These are phyloP conservation scores for Lathyrus aphaca DNA, from an alignment of 306 rosid genomes.

Conservation along the genomic window DNA sequence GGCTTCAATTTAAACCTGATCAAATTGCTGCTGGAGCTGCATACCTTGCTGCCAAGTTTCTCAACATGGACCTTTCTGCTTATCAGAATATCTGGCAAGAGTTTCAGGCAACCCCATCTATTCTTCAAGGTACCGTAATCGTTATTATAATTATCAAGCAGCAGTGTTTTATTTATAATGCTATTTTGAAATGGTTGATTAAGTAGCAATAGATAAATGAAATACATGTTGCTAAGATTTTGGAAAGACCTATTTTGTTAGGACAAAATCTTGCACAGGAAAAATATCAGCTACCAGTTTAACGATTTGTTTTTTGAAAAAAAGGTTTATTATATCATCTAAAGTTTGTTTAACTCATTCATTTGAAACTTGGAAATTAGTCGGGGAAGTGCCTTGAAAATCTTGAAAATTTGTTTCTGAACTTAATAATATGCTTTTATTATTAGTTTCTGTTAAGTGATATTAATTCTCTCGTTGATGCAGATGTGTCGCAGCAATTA, in stretches of 20 bases:
- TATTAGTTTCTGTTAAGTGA: conserved; percentile 3
- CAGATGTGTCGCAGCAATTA: conserved; percentile 92
- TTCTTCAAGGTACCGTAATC: conserved; percentile 73
- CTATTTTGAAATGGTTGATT: conserved; percentile 18
- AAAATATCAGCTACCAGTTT: background rate
- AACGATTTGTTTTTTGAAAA: background rate
- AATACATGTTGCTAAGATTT: background rate
- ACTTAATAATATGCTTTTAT: background rate
- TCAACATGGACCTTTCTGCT: conserved; percentile 75
- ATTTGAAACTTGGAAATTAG: conserved; percentile 3
- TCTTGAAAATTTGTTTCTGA: conserved; percentile 3
- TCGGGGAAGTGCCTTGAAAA: background rate
- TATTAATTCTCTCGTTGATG: conserved; percentile 42
- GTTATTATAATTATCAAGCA: conserved; percentile 11
- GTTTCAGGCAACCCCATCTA: conserved; percentile 82
- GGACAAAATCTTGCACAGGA: background rate
- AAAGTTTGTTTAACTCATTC: background rate
- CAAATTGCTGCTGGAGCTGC: conserved; percentile 99
- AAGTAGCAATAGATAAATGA: conserved; percentile 9
- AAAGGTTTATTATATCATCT: background rate
- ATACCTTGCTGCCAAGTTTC: conserved; percentile 82
- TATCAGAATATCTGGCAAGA: conserved; percentile 82
- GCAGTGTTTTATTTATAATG: conserved; percentile 17
- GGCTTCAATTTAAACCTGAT: conserved; percentile 97
- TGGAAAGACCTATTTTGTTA: background rate